Percentiles rank a stretch among this genome's conserved stretches.
These are phyloP conservation scores for Aphanomyces cochlioides DNA, from an alignment of 352 stramenopile genomes.

Conservation along the genomic window DNA sequence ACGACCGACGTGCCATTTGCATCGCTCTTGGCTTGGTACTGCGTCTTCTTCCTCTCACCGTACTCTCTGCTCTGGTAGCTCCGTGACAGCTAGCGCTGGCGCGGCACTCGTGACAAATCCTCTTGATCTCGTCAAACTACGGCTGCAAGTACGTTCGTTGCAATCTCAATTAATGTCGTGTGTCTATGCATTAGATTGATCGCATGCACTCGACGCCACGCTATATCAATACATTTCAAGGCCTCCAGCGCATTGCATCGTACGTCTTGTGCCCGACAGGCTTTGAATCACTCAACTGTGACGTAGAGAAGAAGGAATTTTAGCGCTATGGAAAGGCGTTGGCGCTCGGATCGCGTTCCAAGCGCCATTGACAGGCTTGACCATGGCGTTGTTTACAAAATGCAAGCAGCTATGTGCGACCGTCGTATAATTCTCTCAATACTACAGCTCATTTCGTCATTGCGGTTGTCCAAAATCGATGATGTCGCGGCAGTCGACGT, in stretches of 20 bases:
- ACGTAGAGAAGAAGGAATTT: conserved; percentile 78
- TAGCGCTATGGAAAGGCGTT: conserved; percentile 93
- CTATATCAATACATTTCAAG: conserved; percentile 39
- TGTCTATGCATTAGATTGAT: conserved; percentile 39
- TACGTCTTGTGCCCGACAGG: not conserved
- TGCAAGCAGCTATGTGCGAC: conserved; percentile 40
- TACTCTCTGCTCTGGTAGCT: conserved; percentile 21
- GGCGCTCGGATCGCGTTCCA: conserved; percentile 93
- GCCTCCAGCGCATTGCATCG: conserved; percentile 46
- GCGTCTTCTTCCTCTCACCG: no score
- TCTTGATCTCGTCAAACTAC: conserved; percentile 95
- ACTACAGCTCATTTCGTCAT: no score
- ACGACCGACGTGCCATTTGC: conserved; percentile 49
- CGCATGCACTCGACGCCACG: conserved; percentile 37
- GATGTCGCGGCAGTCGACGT: no score
- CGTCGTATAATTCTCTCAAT: not conserved
- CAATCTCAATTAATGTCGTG: conserved; percentile 11
- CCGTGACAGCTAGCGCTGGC: conserved; percentile 80
- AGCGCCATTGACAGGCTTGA: conserved; percentile 94
- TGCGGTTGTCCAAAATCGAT: no score
- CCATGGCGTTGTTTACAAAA: conserved; percentile 96
- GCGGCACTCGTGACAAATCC: conserved; percentile 96
- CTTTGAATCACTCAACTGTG: not conserved
- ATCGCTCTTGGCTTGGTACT: conserved; percentile 52
- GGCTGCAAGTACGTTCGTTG: conserved; percentile 85